These are phyloP conservation scores for Fraxinus nigra DNA, from an alignment of 305 asterid genomes.

Conservation along the genomic window DNA sequence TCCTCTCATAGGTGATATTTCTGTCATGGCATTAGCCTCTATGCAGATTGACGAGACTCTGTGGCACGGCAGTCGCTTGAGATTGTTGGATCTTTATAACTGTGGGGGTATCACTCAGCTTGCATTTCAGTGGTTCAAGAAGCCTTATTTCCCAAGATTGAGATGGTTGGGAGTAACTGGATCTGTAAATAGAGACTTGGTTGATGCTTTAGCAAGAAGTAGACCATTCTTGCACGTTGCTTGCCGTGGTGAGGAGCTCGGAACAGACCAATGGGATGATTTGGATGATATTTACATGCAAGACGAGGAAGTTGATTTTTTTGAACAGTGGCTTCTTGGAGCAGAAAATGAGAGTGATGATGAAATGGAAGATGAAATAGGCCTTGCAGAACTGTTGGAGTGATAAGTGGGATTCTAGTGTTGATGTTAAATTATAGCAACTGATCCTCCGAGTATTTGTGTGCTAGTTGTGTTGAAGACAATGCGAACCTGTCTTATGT, in stretches of 20 bases:
- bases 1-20: conserved; percentile 77
- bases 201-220: conserved; percentile 53
- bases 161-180: conserved; percentile 85
- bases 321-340: conserved; percentile 80
- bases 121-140: conserved; percentile 75
- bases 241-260: conserved; percentile 77
- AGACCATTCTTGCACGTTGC: conserved; percentile 65
- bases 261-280: conserved; percentile 61
- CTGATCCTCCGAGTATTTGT: conserved; percentile 4
- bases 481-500: background rate
- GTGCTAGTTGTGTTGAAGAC: conserved; percentile 5
- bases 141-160: conserved; percentile 86
- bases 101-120: conserved; percentile 86
- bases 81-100: conserved; percentile 70
- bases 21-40: conserved; percentile 81
- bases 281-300: conserved; percentile 48
- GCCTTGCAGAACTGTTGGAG: conserved; percentile 12
- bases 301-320: conserved; percentile 75
- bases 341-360: conserved; percentile 61
- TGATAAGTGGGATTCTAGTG: conserved; percentile 15
- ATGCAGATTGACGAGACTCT: conserved; percentile 61
- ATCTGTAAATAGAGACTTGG: conserved; percentile 52
- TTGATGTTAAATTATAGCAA: background rate
- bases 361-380: conserved; percentile 55
- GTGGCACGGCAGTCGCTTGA: conserved; percentile 71